A percentile compares a stretch with the other conserved stretches of the same genome.
phyloP scores from a whole-genome alignment of 106 monocot species.

The Acorus calamus region DNA sequence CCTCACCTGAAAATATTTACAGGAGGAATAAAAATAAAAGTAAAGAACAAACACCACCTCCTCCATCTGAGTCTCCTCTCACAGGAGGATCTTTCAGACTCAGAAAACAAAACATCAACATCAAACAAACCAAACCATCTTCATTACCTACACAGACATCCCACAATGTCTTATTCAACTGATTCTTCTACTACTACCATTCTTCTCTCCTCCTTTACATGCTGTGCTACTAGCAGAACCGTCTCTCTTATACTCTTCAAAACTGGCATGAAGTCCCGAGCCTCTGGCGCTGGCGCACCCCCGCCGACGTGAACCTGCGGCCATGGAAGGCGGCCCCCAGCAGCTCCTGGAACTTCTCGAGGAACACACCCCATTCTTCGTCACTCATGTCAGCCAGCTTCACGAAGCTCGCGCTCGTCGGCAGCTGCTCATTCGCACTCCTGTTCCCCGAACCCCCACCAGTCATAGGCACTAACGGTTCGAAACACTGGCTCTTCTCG shows the following conservation, averaged over 20 bases:
- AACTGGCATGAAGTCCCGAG: slow-evolving; percentile 68
- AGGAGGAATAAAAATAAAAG: neutral
- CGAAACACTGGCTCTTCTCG: slow-evolving; percentile 18
- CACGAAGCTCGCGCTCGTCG: slow-evolving; percentile 53
- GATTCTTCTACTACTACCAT: slow-evolving; percentile 61
- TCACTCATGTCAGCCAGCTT: slow-evolving; percentile 62
- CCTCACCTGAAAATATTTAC: no score
- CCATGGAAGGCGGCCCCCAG: slow-evolving; percentile 29
- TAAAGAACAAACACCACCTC: neutral
- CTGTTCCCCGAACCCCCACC: neutral
- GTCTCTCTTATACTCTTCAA: slow-evolving; percentile 27
- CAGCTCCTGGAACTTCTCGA: slow-evolving; percentile 67
- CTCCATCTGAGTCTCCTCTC: neutral
- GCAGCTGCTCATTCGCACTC: slow-evolving; percentile 25
- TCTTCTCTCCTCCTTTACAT: neutral
- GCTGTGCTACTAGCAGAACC: neutral
- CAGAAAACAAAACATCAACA: neutral
- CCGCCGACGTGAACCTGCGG: slow-evolving; percentile 17
- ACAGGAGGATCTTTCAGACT: neutral
- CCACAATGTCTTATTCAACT: no score
- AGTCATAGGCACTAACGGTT: no score
- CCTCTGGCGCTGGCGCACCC: slow-evolving; percentile 41
- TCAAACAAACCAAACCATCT: neutral
- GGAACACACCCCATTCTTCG: slow-evolving; percentile 74
- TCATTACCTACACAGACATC: neutral